These are phyloP conservation scores for Uncinocarpus reesii DNA, from an alignment of 2,329 filamentous ascomycete species.

Conservation along the genomic window DNA sequence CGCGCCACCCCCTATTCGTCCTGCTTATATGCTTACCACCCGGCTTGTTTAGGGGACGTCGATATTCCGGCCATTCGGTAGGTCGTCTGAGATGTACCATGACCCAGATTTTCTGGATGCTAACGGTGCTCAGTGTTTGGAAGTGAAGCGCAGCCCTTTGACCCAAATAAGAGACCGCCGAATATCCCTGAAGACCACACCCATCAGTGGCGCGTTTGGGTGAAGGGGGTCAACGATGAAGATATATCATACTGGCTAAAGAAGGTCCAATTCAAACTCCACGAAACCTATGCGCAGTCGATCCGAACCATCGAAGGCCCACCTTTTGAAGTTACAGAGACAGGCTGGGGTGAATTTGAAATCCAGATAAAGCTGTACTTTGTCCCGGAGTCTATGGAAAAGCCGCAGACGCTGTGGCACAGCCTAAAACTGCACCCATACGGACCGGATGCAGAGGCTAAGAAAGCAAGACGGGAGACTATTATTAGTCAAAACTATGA, in stretches of 20 bases:
- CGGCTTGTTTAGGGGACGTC: slow-evolving; percentile 32
- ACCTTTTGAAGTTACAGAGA: slow-evolving; percentile 78
- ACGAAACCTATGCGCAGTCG: slow-evolving; percentile 90
- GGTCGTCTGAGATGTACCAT: background rate
- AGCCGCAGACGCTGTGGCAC: slow-evolving; percentile 91
- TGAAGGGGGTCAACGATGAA: slow-evolving; percentile 77
- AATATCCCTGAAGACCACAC: slow-evolving; percentile 82
- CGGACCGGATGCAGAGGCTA: slow-evolving; percentile 63
- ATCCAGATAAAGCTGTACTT: slow-evolving; percentile 95
- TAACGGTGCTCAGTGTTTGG: slow-evolving; percentile 57
- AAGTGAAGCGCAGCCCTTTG: slow-evolving; percentile 68
- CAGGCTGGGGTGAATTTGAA: slow-evolving; percentile 96
- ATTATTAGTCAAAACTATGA: slow-evolving; percentile 78
- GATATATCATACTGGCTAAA: slow-evolving; percentile 93
- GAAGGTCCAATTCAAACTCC: slow-evolving; percentile 95
- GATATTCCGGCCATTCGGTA: slow-evolving; percentile 40
- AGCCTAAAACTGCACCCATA: slow-evolving; percentile 85
- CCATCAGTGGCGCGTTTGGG: slow-evolving; percentile 92
- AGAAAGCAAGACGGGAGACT: slow-evolving; percentile 53
- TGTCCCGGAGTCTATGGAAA: slow-evolving; percentile 75
- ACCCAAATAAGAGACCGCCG: slow-evolving; percentile 63
- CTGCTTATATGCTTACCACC: slow-evolving; percentile 19
- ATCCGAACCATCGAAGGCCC: slow-evolving; percentile 73
- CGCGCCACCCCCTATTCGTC: background rate
- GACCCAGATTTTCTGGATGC: background rate